Conservation (phyloP, 306 rosid species). For the Comarum palustre region DNA sequence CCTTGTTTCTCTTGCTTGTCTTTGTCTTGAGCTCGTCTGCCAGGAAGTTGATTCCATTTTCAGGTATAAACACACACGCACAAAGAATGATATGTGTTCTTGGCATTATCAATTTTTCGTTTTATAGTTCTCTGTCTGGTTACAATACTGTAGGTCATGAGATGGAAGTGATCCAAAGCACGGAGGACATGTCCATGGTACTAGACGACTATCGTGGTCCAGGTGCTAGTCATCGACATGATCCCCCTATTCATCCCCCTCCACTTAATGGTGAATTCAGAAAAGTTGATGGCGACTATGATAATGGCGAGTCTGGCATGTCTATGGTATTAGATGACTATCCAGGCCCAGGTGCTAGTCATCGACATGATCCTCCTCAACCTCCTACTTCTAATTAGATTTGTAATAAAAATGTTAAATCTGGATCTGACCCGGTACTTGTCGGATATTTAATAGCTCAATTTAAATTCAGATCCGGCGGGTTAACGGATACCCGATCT, state of each 20-base stretch:
- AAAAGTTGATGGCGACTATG: neutral
- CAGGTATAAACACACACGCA: neutral
- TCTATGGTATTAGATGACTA: too few relatives aligned
- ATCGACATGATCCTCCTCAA: too few relatives aligned
- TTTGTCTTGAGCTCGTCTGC: neutral
- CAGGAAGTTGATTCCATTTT: neutral
- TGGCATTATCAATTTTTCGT: neutral
- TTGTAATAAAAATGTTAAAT: too few relatives aligned
- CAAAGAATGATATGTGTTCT: neutral
- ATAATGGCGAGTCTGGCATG: too few relatives aligned
- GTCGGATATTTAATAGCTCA: too few relatives aligned
- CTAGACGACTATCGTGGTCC: neutral
- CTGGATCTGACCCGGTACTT: too few relatives aligned
- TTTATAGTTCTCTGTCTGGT: neutral
- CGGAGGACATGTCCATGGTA: neutral
- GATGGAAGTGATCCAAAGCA: neutral
- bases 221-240: neutral
- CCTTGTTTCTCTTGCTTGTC: neutral
- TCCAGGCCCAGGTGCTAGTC: too few relatives aligned
- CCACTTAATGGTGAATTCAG: neutral
- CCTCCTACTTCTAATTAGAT: too few relatives aligned
- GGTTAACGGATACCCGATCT: too few relatives aligned
- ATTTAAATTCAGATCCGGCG: too few relatives aligned
- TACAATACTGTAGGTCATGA: neutral
- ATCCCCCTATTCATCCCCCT: neutral